Evolutionary conservation across 371 early-diverging fungal genomes (phyloP), one percentile per base, ranked within the genome.

Genomic region (Saksenaea oblongispora): DNA sequence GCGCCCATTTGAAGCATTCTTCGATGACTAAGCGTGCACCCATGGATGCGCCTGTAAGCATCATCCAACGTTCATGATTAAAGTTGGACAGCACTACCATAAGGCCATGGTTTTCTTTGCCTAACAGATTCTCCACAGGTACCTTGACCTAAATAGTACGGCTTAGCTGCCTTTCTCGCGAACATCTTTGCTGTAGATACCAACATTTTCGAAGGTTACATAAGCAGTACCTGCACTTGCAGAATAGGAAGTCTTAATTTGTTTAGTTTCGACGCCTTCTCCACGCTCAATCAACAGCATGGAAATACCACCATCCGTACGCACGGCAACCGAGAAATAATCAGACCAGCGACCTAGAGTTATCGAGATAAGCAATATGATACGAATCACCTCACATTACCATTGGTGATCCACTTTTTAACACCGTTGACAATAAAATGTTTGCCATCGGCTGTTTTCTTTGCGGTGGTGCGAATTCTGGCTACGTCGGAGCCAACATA

Each of bases 391-490:
- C 4, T 17, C 17, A 9, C 89, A 11, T 82, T 82, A 64, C 95
- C 95, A 71, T 91, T 92, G 61, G 95, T 93, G 60, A 89, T 89
- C 89, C 91, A 90, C 76, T 92, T 92, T 83, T 94, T 94, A 67
- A 92, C 92, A 57, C 92, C 91, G 56, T 91, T 91, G 62, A 91
- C 75, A 36, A 88, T 80, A 56, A 73, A 84, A 27, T 80, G 74
- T 59, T 85, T 91, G 59, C 86, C 80, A 74, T 92, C 92, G 15
- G 84, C 74, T n/a, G 89, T 78, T 63, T 86, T 82, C 58, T 83
- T 90, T 11, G 94, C 94, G 47, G 87, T 87, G 11, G 88, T 86
- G 18, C 74, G 76, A 56, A 95, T 78, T 68, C 87, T 86, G 47
- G 94, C 93, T 1, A 95, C 95, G 73, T 95, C 95, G 3, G 87